A percentile compares a stretch with the other conserved stretches of the same genome.
Evolutionary conservation across 2,329 filamentous ascomycete genomes (phyloP).

Genomic region (Cryoendolithus antarcticus): DNA sequence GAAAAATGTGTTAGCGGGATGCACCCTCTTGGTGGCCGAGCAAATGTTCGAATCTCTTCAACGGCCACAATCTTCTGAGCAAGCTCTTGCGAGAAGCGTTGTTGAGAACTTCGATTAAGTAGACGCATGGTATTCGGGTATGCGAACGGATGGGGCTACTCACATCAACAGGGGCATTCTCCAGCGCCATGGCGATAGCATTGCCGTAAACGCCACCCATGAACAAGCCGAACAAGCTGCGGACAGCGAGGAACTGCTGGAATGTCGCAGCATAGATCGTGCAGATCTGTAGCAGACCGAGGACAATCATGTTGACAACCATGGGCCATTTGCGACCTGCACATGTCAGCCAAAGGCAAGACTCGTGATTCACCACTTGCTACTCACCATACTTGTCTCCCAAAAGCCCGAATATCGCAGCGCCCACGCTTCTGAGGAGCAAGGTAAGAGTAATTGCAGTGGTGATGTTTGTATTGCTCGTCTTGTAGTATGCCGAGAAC

Average conservation of each 20-base stretch:
- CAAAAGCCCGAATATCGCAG: constrained; percentile 61
- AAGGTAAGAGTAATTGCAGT: constrained; percentile 66
- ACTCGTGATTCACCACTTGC: no score
- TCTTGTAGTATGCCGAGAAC: constrained; percentile 46
- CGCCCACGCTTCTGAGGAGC: constrained; percentile 61
- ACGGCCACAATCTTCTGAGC: no score
- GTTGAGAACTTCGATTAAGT: no score
- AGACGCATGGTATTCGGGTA: no score
- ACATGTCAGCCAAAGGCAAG: no score
- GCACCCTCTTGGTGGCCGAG: no score
- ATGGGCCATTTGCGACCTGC: constrained; percentile 32
- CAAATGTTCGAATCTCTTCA: no score
- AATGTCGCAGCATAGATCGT: constrained; percentile 68
- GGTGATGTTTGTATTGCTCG: constrained; percentile 55
- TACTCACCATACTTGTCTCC: constrained; percentile 58
- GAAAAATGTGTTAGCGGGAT: no score
- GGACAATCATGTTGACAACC: constrained; percentile 65
- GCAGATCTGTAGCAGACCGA: constrained; percentile 59
- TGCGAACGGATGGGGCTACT: background rate
- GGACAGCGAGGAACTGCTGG: constrained; percentile 60
- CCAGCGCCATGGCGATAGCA: constrained; percentile 64
- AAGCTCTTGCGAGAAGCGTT: no score
- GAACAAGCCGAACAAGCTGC: constrained; percentile 62
- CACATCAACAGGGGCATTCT: constrained; percentile 51
- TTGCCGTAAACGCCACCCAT: constrained; percentile 72